Conservation (phyloP, 371 early-diverging fungal species). For the Lichtheimia ramosa region DNA sequence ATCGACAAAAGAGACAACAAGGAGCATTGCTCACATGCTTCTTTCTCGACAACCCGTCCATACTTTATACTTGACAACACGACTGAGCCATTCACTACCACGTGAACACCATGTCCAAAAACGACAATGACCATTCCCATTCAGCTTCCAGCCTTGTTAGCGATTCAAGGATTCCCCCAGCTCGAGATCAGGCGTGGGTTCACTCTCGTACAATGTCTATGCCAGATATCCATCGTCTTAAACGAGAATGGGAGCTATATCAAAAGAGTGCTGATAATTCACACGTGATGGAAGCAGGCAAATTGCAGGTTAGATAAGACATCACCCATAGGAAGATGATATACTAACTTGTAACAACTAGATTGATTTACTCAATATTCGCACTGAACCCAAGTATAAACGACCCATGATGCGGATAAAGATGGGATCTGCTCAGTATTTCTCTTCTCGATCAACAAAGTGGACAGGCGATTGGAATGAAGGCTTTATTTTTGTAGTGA, state of each 20-base stretch:
- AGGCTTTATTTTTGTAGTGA: slow-evolving; percentile 42
- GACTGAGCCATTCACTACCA: too few relatives aligned
- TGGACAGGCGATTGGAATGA: slow-evolving; percentile 49
- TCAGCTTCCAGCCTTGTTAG: too few relatives aligned
- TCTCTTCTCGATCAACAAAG: slow-evolving; percentile 31
- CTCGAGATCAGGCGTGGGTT: slow-evolving; percentile 13
- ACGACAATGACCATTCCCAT: too few relatives aligned
- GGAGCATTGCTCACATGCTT: too few relatives aligned
- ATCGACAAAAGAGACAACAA: too few relatives aligned
- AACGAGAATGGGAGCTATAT: slow-evolving; percentile 35
- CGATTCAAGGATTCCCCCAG: slow-evolving; percentile 3
- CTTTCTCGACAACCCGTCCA: too few relatives aligned
- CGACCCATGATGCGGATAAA: slow-evolving; percentile 43
- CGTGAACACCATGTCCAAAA: too few relatives aligned
- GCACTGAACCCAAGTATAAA: slow-evolving; percentile 31
- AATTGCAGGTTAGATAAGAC: slow-evolving; percentile 30
- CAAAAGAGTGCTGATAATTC: slow-evolving; percentile 17
- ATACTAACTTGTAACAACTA: slow-evolving; percentile 9
- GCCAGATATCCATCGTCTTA: slow-evolving; percentile 35
- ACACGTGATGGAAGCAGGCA: slow-evolving; percentile 14
- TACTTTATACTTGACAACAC: too few relatives aligned
- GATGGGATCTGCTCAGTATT: slow-evolving; percentile 48
- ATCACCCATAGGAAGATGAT: neutral
- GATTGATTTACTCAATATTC: slow-evolving; percentile 49
- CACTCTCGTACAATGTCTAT: slow-evolving; percentile 25